These are phyloP conservation scores for Echria macrotheca DNA, from an alignment of 495 filamentous ascomycete genomes.

Conservation along the genomic window DNA sequence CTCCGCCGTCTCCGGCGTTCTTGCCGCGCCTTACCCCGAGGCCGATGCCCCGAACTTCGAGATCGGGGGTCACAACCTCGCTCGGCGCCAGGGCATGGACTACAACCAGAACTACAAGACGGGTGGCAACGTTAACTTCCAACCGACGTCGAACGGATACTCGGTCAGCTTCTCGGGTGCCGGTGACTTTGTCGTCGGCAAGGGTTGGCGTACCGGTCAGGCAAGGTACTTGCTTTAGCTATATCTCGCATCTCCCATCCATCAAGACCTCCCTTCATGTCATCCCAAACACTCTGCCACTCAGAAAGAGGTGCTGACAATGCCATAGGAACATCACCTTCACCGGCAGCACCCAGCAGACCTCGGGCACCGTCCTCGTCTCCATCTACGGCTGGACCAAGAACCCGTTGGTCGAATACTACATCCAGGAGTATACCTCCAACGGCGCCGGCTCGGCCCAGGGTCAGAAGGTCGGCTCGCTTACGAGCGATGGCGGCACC, in stretches of 20 bases:
- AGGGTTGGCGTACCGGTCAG: conserved; percentile 50
- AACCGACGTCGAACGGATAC: conserved; percentile 23
- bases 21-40: conserved; percentile 21
- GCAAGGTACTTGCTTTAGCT: conserved; percentile 40
- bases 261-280: not conserved
- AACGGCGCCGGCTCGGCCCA: conserved; percentile 47
- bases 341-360: conserved; percentile 11
- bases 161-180: conserved; percentile 35
- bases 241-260: too few relatives aligned
- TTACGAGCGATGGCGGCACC: conserved; percentile 48
- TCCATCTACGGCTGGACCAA: conserved; percentile 56
- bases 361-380: conserved; percentile 22
- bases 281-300: not conserved
- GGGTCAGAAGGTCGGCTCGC: conserved; percentile 41
- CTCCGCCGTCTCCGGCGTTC: conserved; percentile 14
- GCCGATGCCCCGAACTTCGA: conserved; percentile 26
- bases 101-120: conserved; percentile 38
- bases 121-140: conserved; percentile 29
- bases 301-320: too few relatives aligned
- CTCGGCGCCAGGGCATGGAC: conserved; percentile 27
- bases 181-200: conserved; percentile 54
- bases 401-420: conserved; percentile 58
- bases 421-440: conserved; percentile 55
- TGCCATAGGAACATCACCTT: conserved; percentile 28
- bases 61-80: conserved; percentile 22